These are phyloP conservation scores for Epithemia pelagica DNA, from an alignment of 108 stramenopile genomes.

Conservation along the genomic window DNA sequence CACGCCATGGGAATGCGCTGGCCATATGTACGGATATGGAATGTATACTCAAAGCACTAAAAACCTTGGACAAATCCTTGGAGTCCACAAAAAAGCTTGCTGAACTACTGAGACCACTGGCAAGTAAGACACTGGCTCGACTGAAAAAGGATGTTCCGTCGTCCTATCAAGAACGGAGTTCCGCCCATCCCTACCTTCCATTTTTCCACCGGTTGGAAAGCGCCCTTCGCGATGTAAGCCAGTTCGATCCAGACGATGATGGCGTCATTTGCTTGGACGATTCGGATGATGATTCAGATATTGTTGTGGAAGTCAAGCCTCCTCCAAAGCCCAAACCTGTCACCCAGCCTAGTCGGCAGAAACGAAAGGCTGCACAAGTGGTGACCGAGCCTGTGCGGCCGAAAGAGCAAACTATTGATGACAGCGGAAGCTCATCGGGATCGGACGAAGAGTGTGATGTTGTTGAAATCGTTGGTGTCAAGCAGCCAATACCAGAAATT, in stretches of 20 bases:
- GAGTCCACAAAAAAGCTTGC: constrained; percentile 52
- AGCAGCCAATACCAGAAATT: constrained; percentile 10
- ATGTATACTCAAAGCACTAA: constrained; percentile 49
- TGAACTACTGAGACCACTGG: constrained; percentile 57
- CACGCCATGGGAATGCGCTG: constrained; percentile 72
- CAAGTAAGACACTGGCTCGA: constrained; percentile 43
- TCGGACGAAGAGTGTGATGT: constrained; percentile 22
- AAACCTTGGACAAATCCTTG: constrained; percentile 42
- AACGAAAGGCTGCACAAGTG: constrained; percentile 3
- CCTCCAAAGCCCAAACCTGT: constrained; percentile 1
- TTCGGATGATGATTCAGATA: constrained; percentile 43
- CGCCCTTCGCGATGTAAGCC: constrained; percentile 66
- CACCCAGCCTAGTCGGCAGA: neutral
- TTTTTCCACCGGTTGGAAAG: constrained; percentile 82
- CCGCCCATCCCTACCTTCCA: constrained; percentile 84
- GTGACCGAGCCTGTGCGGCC: neutral
- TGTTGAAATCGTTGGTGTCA: constrained; percentile 31
- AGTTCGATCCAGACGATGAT: constrained; percentile 83
- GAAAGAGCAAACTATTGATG: neutral
- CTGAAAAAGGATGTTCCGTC: constrained; percentile 73
- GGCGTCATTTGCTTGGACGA: constrained; percentile 80
- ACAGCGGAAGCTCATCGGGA: constrained; percentile 8
- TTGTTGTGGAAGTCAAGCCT: constrained; percentile 27
- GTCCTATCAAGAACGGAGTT: constrained; percentile 77
- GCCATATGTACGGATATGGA: constrained; percentile 79